A percentile compares a stretch with the other conserved stretches of the same genome.
These are phyloP conservation scores for Mariannaea sp. DNA, from an alignment of 2,329 filamentous ascomycete genomes.

Conservation along the genomic window DNA sequence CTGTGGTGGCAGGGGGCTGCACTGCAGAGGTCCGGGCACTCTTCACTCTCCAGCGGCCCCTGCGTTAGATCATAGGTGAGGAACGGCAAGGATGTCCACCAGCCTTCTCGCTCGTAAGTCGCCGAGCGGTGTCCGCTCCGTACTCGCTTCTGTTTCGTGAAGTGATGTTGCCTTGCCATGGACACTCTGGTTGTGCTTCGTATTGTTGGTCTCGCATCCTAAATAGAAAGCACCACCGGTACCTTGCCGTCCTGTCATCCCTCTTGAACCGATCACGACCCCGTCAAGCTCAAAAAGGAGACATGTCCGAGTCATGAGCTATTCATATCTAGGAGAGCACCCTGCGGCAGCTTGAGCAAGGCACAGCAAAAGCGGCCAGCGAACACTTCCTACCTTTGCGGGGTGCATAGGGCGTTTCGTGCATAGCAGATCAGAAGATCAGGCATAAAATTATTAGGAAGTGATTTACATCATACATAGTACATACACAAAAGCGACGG, in stretches of 20 bases:
- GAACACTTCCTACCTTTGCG: conserved; percentile 18
- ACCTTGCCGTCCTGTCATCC: conserved; percentile 3
- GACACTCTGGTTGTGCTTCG: background rate
- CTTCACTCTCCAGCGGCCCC: conserved; percentile 28
- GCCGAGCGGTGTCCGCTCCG: conserved; percentile 28
- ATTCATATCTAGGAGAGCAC: conserved; percentile 16
- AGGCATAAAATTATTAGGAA: conserved; percentile 4
- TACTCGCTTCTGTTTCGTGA: conserved; percentile 38
- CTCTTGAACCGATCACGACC: conserved; percentile 14
- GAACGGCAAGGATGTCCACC: conserved; percentile 30
- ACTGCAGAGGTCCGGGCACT: conserved; percentile 23
- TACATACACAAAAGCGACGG: background rate
- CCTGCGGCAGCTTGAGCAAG: conserved; percentile 8
- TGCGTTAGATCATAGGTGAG: conserved; percentile 32
- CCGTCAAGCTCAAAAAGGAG: conserved; percentile 17
- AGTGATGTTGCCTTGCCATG: conserved; percentile 36
- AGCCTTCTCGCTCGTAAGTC: conserved; percentile 35
- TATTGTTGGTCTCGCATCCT: no score
- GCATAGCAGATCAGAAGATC: background rate
- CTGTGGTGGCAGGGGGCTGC: conserved; percentile 25
- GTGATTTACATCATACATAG: no score
- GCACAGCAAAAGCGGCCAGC: background rate
- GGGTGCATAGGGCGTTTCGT: conserved; percentile 29
- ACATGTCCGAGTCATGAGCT: conserved; percentile 18
- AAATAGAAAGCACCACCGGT: conserved; percentile 18